A percentile compares a stretch with the other conserved stretches of the same genome.
Conservation (phyloP, 352 stramenopile genomes). For the Ophiocytium majus region DNA sequence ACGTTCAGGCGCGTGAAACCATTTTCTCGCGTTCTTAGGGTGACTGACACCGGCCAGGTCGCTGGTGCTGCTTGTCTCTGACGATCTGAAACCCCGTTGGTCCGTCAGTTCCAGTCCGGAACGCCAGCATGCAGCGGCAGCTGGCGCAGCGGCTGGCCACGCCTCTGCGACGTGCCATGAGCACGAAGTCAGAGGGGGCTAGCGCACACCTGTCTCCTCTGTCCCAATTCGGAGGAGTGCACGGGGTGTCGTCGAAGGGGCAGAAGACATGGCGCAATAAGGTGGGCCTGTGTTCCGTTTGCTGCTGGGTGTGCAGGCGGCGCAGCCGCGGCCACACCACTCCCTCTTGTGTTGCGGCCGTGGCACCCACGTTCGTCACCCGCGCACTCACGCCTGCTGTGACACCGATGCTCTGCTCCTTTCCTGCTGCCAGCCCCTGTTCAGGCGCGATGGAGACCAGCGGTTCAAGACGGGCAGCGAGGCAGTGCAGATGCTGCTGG, state of each 20-base stretch:
- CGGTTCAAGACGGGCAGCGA: slow-evolving; percentile 90
- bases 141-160: too few relatives aligned
- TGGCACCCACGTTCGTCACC: too few relatives aligned
- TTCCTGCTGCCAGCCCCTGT: slow-evolving; percentile 81
- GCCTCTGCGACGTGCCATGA: slow-evolving; percentile 26
- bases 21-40: too few relatives aligned
- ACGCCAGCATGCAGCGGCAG: too few relatives aligned
- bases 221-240: slow-evolving; percentile 54
- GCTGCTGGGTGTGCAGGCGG: not conserved
- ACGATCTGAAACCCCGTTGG: too few relatives aligned
- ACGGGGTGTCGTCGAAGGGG: slow-evolving; percentile 43
- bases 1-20: too few relatives aligned
- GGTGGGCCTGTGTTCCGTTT: not conserved
- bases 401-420: too few relatives aligned
- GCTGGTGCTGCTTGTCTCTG: too few relatives aligned
- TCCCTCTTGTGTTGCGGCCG: not conserved
- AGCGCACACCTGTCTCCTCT: slow-evolving; percentile 50
- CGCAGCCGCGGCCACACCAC: not conserved
- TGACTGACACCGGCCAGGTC: too few relatives aligned
- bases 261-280: slow-evolving; percentile 88
- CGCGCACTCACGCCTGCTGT: too few relatives aligned
- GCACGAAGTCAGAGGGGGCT: slow-evolving; percentile 42
- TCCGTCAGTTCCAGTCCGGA: too few relatives aligned
- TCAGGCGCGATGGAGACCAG: slow-evolving; percentile 87
- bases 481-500: slow-evolving; percentile 83